Conservation (phyloP, 441 rosid species). For the Erodium trifolium region DNA sequence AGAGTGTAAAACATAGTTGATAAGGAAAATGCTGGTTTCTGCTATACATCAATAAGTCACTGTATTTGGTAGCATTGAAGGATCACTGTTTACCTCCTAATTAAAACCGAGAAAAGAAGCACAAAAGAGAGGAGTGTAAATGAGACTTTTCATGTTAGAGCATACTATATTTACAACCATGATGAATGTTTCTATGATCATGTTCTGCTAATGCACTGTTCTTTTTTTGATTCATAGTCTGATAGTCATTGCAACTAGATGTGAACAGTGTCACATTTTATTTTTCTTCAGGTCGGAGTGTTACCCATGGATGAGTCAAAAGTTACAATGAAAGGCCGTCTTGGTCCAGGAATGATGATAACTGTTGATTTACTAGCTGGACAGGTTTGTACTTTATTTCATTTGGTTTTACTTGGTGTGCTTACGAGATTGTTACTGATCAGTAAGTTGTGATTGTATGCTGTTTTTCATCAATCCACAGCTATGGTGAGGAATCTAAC, state of each 20-base stretch:
- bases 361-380: conserved; percentile 77
- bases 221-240: neutral
- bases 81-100: neutral
- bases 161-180: neutral
- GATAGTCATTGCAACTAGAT: conserved; percentile 13
- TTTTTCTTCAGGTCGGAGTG: conserved; percentile 77
- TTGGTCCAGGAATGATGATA: conserved; percentile 99
- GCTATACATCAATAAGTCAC: neutral
- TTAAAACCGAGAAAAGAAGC: neutral
- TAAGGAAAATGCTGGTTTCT: neutral
- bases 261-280: conserved; percentile 16
- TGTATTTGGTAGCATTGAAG: neutral
- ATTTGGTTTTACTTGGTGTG: conserved; percentile 7
- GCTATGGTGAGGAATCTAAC: neutral
- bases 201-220: conserved; percentile 3
- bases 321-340: conserved; percentile 86
- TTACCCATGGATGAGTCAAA: conserved; percentile 92
- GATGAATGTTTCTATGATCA: neutral
- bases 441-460: conserved; percentile 2
- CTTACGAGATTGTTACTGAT: neutral
- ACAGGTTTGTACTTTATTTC: conserved; percentile 57
- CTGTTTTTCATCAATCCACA: neutral
- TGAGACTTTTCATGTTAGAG: conserved; percentile 4
- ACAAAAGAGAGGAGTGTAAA: neutral
- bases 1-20: conserved; percentile 1